Evolutionary conservation across 495 filamentous ascomycete genomes (phyloP), one percentile per base, ranked within the genome.

Genomic region (Hypoxylon lienhwacheense): DNA sequence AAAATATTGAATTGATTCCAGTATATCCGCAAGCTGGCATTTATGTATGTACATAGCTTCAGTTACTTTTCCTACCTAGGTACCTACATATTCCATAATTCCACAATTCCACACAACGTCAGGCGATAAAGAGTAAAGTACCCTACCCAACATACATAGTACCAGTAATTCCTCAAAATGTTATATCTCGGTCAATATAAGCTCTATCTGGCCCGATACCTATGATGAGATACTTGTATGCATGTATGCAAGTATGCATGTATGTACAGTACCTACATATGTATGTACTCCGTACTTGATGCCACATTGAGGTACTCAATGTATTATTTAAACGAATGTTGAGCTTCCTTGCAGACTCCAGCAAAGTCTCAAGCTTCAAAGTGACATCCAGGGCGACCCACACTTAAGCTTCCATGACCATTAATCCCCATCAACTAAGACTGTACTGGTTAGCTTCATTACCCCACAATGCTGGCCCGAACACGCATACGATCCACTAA

Each of bases 401-500:
- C 48, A 43, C 28, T 16, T 4, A 15, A 25, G 37, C n/a, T 41
- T 14, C 37, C 20, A 37, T 20, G 10, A 16, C 19, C 37, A 41
- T 41, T 22, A 43, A 12, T 47, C 54, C 19, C 54, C 53, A 49
- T 57, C 47, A 47, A 32, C 55, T 59, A 54, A 45, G 54, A 54
- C 56, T 40, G 25, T 29, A 54, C 43, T 59, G 49, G 55, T 49
- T 53, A 59, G 48, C 39, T 47, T 48, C 33, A 43, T 61, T 61
- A 61, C 57, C 57, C 57, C 57, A 61, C 57, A 61, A 55, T 61
- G 51, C 47, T 55, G 45, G 57, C 51, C 50, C 50, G 45, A 61
- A 51, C 57, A 51, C 50, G 40, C 57, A 61, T 54, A 33, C 35
- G 24, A 40, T 14, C 31, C 41, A 45, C 54, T 47, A 45, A 31